phyloP scores from a whole-genome alignment of 306 rosid genomes.

The Prunus fruticosa region DNA sequence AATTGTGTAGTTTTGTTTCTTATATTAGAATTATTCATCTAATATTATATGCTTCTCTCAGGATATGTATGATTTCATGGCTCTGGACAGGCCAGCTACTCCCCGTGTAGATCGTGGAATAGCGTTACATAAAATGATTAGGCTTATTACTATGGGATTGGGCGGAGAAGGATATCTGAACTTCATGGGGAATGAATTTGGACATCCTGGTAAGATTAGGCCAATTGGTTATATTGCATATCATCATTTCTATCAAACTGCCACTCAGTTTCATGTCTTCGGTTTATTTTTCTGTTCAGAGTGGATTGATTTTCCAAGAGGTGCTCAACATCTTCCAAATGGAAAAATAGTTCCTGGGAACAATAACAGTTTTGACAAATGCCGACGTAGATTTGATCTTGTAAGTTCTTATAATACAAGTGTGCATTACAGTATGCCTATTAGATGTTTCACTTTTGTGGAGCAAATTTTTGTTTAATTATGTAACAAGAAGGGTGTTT shows the following conservation, averaged over 20 bases:
- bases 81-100: conserved; percentile 82
- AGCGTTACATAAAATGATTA: conserved; percentile 95
- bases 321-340: conserved; percentile 61
- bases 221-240: conserved; percentile 1
- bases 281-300: conserved; percentile 43
- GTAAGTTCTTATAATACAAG: conserved; percentile 40
- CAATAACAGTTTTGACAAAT: conserved; percentile 73
- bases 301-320: conserved; percentile 99
- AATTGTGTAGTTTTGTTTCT: not conserved
- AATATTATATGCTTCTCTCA: conserved; percentile 38
- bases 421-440: not conserved
- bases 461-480: not conserved
- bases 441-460: not conserved
- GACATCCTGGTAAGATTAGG: conserved; percentile 83
- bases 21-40: conserved; percentile 9
- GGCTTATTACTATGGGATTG: conserved; percentile 92
- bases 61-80: conserved; percentile 99
- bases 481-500: not conserved
- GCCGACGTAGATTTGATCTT: conserved; percentile 96
- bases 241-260: conserved; percentile 16
- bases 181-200: conserved; percentile 99
- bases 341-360: conserved; percentile 71
- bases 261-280: not conserved
- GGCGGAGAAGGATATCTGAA: conserved; percentile 98
- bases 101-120: conserved; percentile 89